Evolutionary conservation across 192 early-diverging fungal genomes (phyloP).

Genomic region (Coemansia sp.): DNA sequence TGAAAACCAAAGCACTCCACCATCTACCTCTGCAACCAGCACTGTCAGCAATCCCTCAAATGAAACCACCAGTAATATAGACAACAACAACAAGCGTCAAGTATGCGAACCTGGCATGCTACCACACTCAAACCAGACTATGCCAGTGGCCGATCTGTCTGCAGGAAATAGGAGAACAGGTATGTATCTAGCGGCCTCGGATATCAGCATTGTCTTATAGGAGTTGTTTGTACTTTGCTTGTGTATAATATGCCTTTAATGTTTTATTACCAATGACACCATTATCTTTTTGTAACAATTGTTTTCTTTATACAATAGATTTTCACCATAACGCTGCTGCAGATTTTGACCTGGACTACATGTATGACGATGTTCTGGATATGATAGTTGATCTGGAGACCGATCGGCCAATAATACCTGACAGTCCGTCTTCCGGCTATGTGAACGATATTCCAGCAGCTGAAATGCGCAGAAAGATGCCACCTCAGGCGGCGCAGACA

Average conservation of each 20-base stretch:
- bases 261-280: not conserved
- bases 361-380: conserved; percentile 36
- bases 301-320: not conserved
- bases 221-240: not conserved
- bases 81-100: not conserved
- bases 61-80: not conserved
- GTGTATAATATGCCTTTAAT: not conserved
- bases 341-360: conserved; percentile 46
- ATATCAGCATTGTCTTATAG: not conserved
- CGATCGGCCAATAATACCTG: conserved; percentile 40
- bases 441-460: conserved; percentile 11
- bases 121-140: not conserved
- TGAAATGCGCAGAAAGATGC: not conserved
- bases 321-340: conserved; percentile 8
- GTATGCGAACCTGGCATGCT: not conserved
- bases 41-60: not conserved
- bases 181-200: not conserved
- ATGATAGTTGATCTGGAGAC: conserved; percentile 39
- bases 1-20: conserved; percentile 6
- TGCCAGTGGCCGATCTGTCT: not conserved
- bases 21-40: not conserved
- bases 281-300: not conserved
- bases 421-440: conserved; percentile 26
- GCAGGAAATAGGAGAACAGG: not conserved
- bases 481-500: not conserved